Evolutionary conservation across 768 basidiomycete genomes (phyloP), one percentile per base, ranked within the genome.

Genomic region (Mycena filopes): DNA sequence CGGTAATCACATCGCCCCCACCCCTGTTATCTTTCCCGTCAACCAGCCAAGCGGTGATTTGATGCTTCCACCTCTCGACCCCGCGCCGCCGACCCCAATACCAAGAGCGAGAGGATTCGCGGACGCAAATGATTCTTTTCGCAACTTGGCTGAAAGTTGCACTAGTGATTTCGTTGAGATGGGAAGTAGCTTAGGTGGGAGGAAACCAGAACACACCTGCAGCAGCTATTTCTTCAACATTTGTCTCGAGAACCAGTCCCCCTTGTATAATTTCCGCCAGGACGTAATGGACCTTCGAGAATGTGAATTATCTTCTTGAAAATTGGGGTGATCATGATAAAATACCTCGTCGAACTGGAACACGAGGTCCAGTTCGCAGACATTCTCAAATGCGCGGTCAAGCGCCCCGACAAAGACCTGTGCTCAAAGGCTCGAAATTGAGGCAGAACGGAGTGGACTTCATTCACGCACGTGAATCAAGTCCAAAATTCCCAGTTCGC

Each of bases 361-460:
- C 55, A 99, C 96, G 15, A 99, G 85, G 77, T 99, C 98, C 46
- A 99, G 83, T 77, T 99, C 98, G 78, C 98, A 99, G 0, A 99
- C 98, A 73, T 98, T 99, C 82, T 98, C 95, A 74, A 99, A 99
- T 18, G 95, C 90, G 40, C 95, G 84, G 78, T 99, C 98, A 40
- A 99, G 84, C 4, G 94, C 91, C 81, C 99, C 98, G 61, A 99
- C 98, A 73, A 99, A 95, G 18, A 99, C 98, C 96, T 96, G 67
- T 13, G 61, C 95, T 66, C 13, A 57, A 31, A 20, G 47, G 69
- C 59, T 54, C 28, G n/a, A 21, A 12, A 41, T 47, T 36, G 41
- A 21, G 23, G n/a, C 23, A 18, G 43, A 42, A 26, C 16, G 26
- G 31, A 23, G 41, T 36, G 53, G 21, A 66, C 23, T n/a, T n/a